These are phyloP conservation scores for Candida taoyuanica DNA, from an alignment of 805 yeast genomes.

Conservation along the genomic window DNA sequence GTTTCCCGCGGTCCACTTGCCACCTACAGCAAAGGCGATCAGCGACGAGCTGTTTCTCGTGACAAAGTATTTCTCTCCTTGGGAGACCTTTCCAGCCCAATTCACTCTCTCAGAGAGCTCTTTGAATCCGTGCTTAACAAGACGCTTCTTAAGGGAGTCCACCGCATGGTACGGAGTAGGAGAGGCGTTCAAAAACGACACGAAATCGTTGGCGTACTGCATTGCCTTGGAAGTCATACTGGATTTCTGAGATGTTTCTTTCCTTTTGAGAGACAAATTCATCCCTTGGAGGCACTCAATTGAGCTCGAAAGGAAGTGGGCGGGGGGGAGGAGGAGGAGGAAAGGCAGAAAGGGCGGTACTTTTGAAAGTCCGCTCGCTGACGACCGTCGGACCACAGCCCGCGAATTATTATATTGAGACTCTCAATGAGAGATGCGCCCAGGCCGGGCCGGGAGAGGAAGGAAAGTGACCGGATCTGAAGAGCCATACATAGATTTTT, in stretches of 20 bases:
- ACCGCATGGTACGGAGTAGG: conserved; percentile 97
- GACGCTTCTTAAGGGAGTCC: conserved; percentile 49
- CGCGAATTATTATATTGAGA: too few relatives aligned
- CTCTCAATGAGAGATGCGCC: too few relatives aligned
- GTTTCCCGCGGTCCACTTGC: conserved; percentile 64
- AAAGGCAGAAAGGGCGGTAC: not conserved
- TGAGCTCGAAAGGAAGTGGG: too few relatives aligned
- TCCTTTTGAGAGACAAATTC: conserved; percentile 6
- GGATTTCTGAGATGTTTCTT: not conserved
- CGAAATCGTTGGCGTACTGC: conserved; percentile 45
- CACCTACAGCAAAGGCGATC: conserved; percentile 82
- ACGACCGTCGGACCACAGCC: too few relatives aligned
- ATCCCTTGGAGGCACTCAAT: not conserved
- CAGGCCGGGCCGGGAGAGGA: too few relatives aligned
- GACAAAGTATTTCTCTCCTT: conserved; percentile 70
- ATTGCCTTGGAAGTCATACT: conserved; percentile 15
- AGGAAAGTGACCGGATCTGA: too few relatives aligned
- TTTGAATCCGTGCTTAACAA: conserved; percentile 59
- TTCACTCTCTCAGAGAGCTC: conserved; percentile 66
- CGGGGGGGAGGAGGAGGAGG: too few relatives aligned
- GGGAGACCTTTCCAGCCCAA: conserved; percentile 57
- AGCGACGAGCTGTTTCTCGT: conserved; percentile 88
- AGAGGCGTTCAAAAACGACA: conserved; percentile 73
- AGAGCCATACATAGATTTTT: too few relatives aligned
- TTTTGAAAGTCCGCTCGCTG: conserved; percentile 2